Conservation (phyloP, 352 stramenopile genomes). For the Phytopythium mirpurense region DNA sequence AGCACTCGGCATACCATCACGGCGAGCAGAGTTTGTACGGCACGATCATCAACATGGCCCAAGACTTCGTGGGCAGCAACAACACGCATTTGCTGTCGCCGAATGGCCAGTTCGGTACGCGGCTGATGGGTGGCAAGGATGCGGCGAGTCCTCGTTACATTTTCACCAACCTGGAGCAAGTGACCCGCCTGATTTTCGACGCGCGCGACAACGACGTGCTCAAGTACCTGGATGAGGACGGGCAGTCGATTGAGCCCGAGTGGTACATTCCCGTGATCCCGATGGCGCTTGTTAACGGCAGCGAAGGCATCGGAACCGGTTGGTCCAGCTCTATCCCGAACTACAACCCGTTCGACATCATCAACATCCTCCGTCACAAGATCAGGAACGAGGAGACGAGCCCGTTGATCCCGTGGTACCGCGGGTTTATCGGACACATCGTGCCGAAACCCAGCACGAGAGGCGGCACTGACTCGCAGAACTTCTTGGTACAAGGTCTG, state of each 20-base stretch:
- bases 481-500: slow-evolving; percentile 81
- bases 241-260: slow-evolving; percentile 89
- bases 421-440: slow-evolving; percentile 89
- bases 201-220: slow-evolving; percentile 88
- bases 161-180: slow-evolving; percentile 88
- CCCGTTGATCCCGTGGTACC: slow-evolving; percentile 88
- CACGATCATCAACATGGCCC: slow-evolving; percentile 98
- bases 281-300: slow-evolving; percentile 96
- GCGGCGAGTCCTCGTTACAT: slow-evolving; percentile 92
- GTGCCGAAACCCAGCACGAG: slow-evolving; percentile 58
- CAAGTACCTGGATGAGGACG: slow-evolving; percentile 90
- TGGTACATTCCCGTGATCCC: slow-evolving; percentile 97
- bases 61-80: slow-evolving; percentile 98
- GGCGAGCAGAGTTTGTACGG: slow-evolving; percentile 93
- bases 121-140: slow-evolving; percentile 96
- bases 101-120: slow-evolving; percentile 96
- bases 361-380: slow-evolving; percentile 65
- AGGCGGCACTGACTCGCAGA: slow-evolving; percentile 41
- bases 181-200: slow-evolving; percentile 86
- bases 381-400: slow-evolving; percentile 53
- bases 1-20: slow-evolving; percentile 99
- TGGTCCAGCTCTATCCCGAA: slow-evolving; percentile 91
- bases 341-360: slow-evolving; percentile 91
- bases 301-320: slow-evolving; percentile 96
- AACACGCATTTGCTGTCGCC: slow-evolving; percentile 96